Percentiles rank a stretch among this genome's conserved stretches.
Evolutionary conservation across 1,139 yeast species (phyloP).

Genomic region (Pichia sp.): DNA sequence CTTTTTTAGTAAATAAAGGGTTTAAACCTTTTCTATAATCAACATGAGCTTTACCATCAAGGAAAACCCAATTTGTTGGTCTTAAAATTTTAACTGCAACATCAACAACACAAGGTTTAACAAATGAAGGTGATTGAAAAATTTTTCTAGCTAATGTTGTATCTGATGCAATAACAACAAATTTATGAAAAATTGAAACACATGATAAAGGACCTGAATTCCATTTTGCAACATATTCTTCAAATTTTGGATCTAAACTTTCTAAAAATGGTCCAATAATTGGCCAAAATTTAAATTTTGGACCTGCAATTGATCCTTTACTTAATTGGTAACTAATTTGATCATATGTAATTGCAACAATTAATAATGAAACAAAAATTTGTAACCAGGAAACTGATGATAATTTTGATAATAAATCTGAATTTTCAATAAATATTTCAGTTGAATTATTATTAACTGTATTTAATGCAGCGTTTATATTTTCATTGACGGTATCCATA

Average conservation of each 20-base stretch:
- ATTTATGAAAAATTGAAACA: slow-evolving; percentile 96
- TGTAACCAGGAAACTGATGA: slow-evolving; percentile 41
- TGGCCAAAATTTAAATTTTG: slow-evolving; percentile 81
- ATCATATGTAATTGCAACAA: slow-evolving; percentile 60
- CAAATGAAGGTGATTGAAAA: slow-evolving; percentile 76
- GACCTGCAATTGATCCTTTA: slow-evolving; percentile 90
- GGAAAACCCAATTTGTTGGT: slow-evolving; percentile 95
- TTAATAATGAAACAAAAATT: slow-evolving; percentile 42
- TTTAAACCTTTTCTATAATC: slow-evolving; percentile 90
- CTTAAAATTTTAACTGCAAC: slow-evolving; percentile 89
- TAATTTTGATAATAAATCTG: slow-evolving; percentile 1
- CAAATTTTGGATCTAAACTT: slow-evolving; percentile 93
- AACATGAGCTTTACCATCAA: slow-evolving; percentile 91
- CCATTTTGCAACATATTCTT: slow-evolving; percentile 91
- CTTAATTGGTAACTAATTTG: slow-evolving; percentile 71
- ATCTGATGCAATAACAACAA: slow-evolving; percentile 89
- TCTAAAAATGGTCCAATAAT: slow-evolving; percentile 94
- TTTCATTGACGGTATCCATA: slow-evolving; percentile 4
- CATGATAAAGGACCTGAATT: slow-evolving; percentile 88
- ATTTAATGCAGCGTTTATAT: slow-evolving; percentile 3
- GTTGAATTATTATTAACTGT: slow-evolving; percentile 8
- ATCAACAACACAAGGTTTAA: slow-evolving; percentile 96
- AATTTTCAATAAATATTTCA: background rate
- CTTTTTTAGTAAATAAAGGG: slow-evolving; percentile 79
- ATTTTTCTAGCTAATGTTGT: slow-evolving; percentile 89